These are phyloP conservation scores for Colletotrichum musae DNA, from an alignment of 2,329 filamentous ascomycete genomes.

Conservation along the genomic window DNA sequence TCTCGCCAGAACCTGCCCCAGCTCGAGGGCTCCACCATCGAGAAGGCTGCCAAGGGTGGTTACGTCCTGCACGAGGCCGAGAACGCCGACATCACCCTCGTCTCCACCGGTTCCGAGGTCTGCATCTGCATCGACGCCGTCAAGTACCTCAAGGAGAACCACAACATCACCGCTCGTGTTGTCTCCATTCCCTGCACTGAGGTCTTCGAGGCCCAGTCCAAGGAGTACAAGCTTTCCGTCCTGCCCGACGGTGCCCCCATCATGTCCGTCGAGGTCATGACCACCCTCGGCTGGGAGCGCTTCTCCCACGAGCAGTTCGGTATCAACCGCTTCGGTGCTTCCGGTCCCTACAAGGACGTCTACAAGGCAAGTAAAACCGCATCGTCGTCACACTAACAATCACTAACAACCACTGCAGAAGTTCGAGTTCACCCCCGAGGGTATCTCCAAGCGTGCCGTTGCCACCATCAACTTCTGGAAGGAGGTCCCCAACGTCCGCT, in stretches of 20 bases:
- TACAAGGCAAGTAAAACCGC: slow-evolving; percentile 78
- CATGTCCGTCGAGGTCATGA: slow-evolving; percentile 96
- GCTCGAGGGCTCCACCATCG: slow-evolving; percentile 92
- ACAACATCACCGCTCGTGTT: slow-evolving; percentile 88
- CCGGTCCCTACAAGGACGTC: slow-evolving; percentile 96
- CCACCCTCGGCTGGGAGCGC: slow-evolving; percentile 98
- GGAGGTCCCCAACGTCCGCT: slow-evolving; percentile 89
- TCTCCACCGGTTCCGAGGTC: slow-evolving; percentile 97
- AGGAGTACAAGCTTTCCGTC: slow-evolving; percentile 94
- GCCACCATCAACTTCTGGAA: slow-evolving; percentile 98
- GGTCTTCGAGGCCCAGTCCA: slow-evolving; percentile 93
- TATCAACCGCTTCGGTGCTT: slow-evolving; percentile 98
- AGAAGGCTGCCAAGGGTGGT: slow-evolving; percentile 93
- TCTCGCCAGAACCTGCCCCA: slow-evolving; percentile 99
- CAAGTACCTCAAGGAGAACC: slow-evolving; percentile 91
- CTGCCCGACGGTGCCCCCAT: slow-evolving; percentile 95
- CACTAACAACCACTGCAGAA: slow-evolving; percentile 74
- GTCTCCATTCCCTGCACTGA: slow-evolving; percentile 98
- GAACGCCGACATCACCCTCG: slow-evolving; percentile 87
- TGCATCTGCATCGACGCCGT: slow-evolving; percentile 92
- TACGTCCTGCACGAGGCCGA: slow-evolving; percentile 91
- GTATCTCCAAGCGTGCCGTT: slow-evolving; percentile 93
- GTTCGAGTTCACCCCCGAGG: slow-evolving; percentile 99
- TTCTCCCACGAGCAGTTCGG: slow-evolving; percentile 99
- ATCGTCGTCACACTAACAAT: not conserved